Base-by-base conservation (phyloP, 768 basidiomycete species). In the Termitomyces sp. region DNA sequence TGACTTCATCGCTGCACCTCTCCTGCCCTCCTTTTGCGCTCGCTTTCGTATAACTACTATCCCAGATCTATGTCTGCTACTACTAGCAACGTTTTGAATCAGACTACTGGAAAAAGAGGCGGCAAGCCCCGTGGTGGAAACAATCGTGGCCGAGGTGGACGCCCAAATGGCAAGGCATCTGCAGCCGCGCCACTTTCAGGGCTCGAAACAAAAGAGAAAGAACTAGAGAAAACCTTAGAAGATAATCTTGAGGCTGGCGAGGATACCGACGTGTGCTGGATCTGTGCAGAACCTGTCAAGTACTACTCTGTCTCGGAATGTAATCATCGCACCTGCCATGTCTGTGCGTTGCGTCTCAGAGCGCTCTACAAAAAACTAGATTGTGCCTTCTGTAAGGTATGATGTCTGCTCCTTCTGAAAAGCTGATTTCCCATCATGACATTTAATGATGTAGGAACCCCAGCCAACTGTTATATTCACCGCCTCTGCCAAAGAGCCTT, bases 381-480 rank as follows among this genome's bases (percentile, higher is more conserved):
- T 14, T 98, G 96, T 67, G 92, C 96, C 0, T 97, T 97, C 70
- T 99, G 96, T 80, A 98, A 98, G 83, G 93, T 88, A 53, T 11
- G 80, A 70, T 14, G 33, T 40, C 8, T 56, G 36, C 36, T 43
- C 30, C 35, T 57, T 32, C 22, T 6, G 47, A 50, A 44, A 24
- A 22, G 18, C 52, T 16, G 30, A 6, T 36, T 30, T 33, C 30
- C 40, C 52, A 43, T 43, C 14, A 8, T 40, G 28, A 52, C 16
- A 41, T 28, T 4, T 43, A 13, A 60, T 52, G 2, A 26, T 30
- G 16, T 62, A 92, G 91, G 86, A 87, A 66, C 82, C 86, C 3
- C 90, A 92, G 75, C 73, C 76, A 1, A 77, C 79, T 2, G 78
- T 92, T n/a, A 82, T 94, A 55, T 91, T 92, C 68, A 92, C 90